A percentile compares a stretch with the other conserved stretches of the same genome.
Conservation (phyloP, 31 red algal genomes). For the Odonthalia washingtoniensis region DNA sequence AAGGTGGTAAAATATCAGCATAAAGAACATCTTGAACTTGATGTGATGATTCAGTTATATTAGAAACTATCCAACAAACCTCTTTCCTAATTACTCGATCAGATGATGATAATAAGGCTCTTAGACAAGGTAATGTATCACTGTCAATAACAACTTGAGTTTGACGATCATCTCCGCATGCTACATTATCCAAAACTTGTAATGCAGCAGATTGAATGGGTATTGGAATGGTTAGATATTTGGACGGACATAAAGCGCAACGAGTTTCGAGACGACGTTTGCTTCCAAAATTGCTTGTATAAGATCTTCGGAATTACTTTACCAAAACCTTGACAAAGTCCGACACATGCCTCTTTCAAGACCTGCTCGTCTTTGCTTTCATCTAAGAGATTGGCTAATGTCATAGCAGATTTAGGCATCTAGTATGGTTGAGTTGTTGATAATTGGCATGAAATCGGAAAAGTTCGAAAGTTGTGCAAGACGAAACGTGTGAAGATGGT, state of each 20-base stretch:
- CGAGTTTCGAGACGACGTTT: too few species aligned
- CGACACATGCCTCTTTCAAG: conserved; percentile 86
- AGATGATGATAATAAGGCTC: conserved; percentile 77
- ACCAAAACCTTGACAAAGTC: conserved; percentile 94
- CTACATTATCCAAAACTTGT: conserved; percentile 97
- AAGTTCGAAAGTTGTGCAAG: neutral
- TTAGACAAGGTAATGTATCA: conserved; percentile 84
- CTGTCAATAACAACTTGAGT: conserved; percentile 99
- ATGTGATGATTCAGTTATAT: conserved; percentile 99
- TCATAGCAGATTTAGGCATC: conserved; percentile 64
- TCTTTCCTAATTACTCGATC: conserved; percentile 95
- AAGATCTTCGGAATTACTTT: conserved; percentile 97
- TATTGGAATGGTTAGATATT: too few species aligned
- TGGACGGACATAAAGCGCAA: too few species aligned
- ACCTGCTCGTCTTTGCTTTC: conserved; percentile 87
- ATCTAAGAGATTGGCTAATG: conserved; percentile 52
- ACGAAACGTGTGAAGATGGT: neutral
- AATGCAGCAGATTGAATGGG: too few species aligned
- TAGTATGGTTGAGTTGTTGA: neutral
- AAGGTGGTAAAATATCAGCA: conserved; percentile 89
- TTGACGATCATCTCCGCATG: conserved; percentile 98
- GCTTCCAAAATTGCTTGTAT: conserved; percentile 99
- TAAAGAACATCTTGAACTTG: conserved; percentile 93
- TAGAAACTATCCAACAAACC: conserved; percentile 98
- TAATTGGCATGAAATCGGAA: neutral